Base-by-base conservation (phyloP, 306 rosid species). In the Pyrus pyrifolia region DNA sequence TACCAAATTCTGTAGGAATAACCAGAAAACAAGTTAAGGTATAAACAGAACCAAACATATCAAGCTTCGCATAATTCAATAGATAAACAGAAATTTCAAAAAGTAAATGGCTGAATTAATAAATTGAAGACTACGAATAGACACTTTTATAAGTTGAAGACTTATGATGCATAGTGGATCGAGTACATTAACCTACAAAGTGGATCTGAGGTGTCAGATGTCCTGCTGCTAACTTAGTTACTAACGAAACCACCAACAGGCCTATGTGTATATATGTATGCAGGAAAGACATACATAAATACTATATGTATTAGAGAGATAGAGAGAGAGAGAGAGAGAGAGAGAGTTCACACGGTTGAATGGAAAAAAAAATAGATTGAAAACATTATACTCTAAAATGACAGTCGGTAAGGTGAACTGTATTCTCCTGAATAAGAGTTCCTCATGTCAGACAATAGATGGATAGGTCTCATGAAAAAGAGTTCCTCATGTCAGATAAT, bases 401-500 rank as follows among this genome's bases (percentile, higher is more conserved):
- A 46, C 52, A 46, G 52, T 13, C 52, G 0, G 2, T 46, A 4
- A 13, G 52, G 52, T 46, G 18, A 4, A 46, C 18, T 46, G 52
- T 14, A 14, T 51, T 46, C 31, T 72, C 58, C 30, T 9, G 70
- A 57, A 64, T 74, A 68, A 51, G 53, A 78, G 64, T 64, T 78
- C 66, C 27, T 81, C 53, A 75, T 11, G 63, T 71, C 22, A 73
- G 68, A 81, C 29, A 60, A 64, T 35, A 85, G 49, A 35, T n/a
- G 59, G 21, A 8, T 27, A 45, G 1, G 40, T 51, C 31, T 72
- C 63, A 35, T 5, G 70, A 57, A 68, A 74, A 68, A 57, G 59
- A 78, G 67, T 60, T 78, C 66, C 22, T 81, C 53, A 68, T 11
- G 63, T 71, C 19, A 75, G 72, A 81, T 46, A 64, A 67, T 35